phyloP scores from a whole-genome alignment of 768 basidiomycete genomes.

The Suillus tomentosus region DNA sequence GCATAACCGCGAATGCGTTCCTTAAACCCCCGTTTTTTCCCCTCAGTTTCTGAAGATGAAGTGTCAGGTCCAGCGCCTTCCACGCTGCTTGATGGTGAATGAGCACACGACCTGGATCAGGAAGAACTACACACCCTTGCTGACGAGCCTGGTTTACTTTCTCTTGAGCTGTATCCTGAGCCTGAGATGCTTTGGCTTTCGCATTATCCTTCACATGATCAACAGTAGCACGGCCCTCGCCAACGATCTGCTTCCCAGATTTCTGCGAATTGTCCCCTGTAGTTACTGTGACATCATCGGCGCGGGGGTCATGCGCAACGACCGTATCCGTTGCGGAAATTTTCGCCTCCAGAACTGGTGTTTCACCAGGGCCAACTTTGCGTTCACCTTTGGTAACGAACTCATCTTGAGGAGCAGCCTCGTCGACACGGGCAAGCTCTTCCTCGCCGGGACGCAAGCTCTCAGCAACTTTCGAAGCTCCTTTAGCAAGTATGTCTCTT shows the following conservation, averaged over 20 bases:
- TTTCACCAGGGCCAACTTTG: conserved; percentile 45
- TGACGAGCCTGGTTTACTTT: conserved; percentile 9
- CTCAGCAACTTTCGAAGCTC: conserved; percentile 70
- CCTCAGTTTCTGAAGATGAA: conserved; percentile 33
- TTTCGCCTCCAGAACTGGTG: conserved; percentile 48
- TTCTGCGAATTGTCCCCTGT: conserved; percentile 37
- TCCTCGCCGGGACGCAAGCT: conserved; percentile 67
- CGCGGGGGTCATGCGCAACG: conserved; percentile 53
- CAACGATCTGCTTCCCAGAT: conserved; percentile 27
- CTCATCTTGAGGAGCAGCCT: conserved; percentile 66
- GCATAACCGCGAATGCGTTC: conserved; percentile 33
- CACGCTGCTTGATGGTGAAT: conserved; percentile 27
- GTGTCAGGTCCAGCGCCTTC: conserved; percentile 21
- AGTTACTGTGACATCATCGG: conserved; percentile 40
- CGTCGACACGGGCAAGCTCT: conserved; percentile 62
- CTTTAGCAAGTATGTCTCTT: conserved; percentile 80
- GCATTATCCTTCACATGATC: conserved; percentile 17
- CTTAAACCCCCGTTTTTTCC: conserved; percentile 38
- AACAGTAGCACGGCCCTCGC: conserved; percentile 20
- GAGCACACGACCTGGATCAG: background rate
- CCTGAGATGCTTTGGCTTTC: conserved; percentile 11
- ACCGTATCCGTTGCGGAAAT: conserved; percentile 47
- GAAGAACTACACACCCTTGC: conserved; percentile 19
- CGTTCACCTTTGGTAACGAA: conserved; percentile 54
- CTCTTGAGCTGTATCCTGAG: conserved; percentile 12